Percentiles rank a stretch among this genome's conserved stretches.
Conservation (phyloP, 306 rosid species). For the Lathyrus tuberosus region DNA sequence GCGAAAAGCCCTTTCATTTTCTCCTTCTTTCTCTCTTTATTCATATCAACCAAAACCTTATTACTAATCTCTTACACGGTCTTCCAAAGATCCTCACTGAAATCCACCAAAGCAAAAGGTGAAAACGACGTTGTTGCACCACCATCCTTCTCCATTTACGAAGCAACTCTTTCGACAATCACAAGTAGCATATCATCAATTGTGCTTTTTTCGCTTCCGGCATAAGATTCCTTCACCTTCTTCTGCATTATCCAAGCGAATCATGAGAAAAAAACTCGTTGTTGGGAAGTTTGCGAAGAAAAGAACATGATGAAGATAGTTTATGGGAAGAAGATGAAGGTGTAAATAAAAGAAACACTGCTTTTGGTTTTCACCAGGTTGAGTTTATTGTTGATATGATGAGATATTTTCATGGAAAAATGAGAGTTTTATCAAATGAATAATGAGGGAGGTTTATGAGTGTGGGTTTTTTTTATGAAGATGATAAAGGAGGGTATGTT, state of each 20-base stretch:
- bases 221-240: constrained; percentile 53
- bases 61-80: constrained; percentile 90
- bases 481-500: too few relatives aligned
- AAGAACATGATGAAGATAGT: too few relatives aligned
- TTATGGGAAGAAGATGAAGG: too few relatives aligned
- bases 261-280: constrained; percentile 76
- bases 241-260: constrained; percentile 78
- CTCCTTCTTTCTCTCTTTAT: constrained; percentile 75
- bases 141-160: constrained; percentile 65
- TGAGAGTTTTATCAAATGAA: too few relatives aligned
- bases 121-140: constrained; percentile 21
- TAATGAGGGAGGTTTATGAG: too few relatives aligned
- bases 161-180: constrained; percentile 60
- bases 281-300: too few relatives aligned
- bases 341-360: too few relatives aligned
- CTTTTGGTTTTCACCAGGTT: too few relatives aligned
- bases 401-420: too few relatives aligned
- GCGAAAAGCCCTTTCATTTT: constrained; percentile 80
- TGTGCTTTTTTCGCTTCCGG: constrained; percentile 59
- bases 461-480: too few relatives aligned
- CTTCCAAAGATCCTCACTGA: constrained; percentile 92
- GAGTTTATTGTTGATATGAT: too few relatives aligned
- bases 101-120: constrained; percentile 41
- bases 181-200: constrained; percentile 66
- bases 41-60: constrained; percentile 78